phyloP scores from a whole-genome alignment of 1,284 basidiomycete genomes.

The Trametes versicolor region DNA sequence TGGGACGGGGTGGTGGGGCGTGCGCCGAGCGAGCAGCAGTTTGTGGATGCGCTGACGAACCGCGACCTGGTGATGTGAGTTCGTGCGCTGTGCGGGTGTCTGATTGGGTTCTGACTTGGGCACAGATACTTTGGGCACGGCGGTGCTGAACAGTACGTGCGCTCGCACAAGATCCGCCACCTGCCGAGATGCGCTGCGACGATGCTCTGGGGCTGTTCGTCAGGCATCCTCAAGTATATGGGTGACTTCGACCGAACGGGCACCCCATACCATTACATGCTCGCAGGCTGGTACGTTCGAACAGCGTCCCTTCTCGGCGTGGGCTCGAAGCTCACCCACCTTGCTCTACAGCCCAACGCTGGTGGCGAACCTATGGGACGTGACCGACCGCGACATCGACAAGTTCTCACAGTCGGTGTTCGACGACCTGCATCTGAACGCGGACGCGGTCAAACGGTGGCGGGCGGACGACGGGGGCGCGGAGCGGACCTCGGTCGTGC shows the following conservation, averaged over 20 bases:
- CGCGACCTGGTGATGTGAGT: slow-evolving; percentile 89
- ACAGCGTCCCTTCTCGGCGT: not conserved
- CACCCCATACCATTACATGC: slow-evolving; percentile 93
- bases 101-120: slow-evolving; percentile 15
- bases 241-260: slow-evolving; percentile 94
- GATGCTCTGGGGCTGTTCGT: slow-evolving; percentile 99
- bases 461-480: slow-evolving; percentile 30
- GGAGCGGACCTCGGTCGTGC: slow-evolving; percentile 63
- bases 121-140: slow-evolving; percentile 96
- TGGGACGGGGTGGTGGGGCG: slow-evolving; percentile 89
- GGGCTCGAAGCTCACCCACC: not conserved
- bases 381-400: slow-evolving; percentile 98
- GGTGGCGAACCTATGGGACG: slow-evolving; percentile 97
- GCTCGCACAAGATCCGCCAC: slow-evolving; percentile 85
- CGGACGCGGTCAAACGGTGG: slow-evolving; percentile 47
- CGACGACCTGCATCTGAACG: slow-evolving; percentile 71
- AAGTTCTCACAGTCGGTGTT: slow-evolving; percentile 90
- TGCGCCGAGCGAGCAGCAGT: slow-evolving; percentile 83
- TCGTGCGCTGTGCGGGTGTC: slow-evolving; percentile 32
- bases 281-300: slow-evolving; percentile 88
- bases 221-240: slow-evolving; percentile 87
- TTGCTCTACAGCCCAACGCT: slow-evolving; percentile 78
- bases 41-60: slow-evolving; percentile 73
- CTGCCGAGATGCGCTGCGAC: slow-evolving; percentile 88
- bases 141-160: slow-evolving; percentile 94